These are phyloP conservation scores for Fusarium pilosicola DNA, from an alignment of 2,329 filamentous ascomycete genomes.

Conservation along the genomic window DNA sequence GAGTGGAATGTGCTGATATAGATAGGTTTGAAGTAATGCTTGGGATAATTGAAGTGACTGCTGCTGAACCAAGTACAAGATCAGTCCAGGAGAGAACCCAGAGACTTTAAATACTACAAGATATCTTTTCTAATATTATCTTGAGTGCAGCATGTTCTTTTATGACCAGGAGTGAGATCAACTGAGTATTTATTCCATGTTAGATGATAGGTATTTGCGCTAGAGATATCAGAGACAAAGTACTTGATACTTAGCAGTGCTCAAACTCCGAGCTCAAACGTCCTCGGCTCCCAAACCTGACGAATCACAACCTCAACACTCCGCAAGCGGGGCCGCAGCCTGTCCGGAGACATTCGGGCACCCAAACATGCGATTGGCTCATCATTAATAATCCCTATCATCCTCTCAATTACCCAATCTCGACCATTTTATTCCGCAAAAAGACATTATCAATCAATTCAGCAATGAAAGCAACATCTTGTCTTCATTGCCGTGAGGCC, in stretches of 20 bases:
- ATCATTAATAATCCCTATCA: not conserved
- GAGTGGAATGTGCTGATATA: not conserved
- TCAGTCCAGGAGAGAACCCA: not conserved
- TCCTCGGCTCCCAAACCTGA: not conserved
- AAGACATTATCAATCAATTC: not conserved
- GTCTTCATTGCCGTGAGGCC: not conserved
- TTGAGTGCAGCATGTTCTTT: not conserved
- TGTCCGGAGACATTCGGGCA: not conserved
- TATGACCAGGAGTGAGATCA: rapidly evolving
- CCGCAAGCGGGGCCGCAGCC: not conserved
- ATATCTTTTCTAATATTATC: not conserved
- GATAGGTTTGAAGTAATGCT: not conserved
- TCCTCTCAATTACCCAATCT: not conserved
- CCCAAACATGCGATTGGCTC: not conserved
- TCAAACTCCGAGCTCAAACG: not conserved
- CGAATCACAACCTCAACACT: not conserved
- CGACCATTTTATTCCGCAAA: not conserved
- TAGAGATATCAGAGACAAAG: rapidly evolving
- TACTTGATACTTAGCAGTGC: not conserved
- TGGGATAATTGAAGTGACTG: not conserved
- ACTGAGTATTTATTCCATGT: rapidly evolving
- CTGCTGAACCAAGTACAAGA: too few species aligned
- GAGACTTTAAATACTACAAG: not conserved
- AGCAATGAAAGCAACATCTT: not conserved
- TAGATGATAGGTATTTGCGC: rapidly evolving